Conservation (phyloP, 768 basidiomycete species). For the Phlebiopsis gigantea region DNA sequence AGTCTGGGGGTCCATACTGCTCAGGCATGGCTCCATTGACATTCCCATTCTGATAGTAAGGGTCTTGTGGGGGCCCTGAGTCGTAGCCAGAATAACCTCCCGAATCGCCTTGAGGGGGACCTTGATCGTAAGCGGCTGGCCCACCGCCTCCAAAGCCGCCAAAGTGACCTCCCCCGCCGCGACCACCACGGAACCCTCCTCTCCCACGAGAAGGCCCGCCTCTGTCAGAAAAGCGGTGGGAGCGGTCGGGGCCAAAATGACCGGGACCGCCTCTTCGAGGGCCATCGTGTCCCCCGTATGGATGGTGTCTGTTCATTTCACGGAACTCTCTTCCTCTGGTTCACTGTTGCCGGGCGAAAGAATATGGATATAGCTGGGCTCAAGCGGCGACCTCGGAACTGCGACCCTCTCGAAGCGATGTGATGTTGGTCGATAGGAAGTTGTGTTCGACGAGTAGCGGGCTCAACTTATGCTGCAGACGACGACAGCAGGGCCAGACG, state of each 20-base stretch:
- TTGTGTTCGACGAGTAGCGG: slow-evolving; percentile 5
- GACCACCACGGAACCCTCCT: slow-evolving; percentile 40
- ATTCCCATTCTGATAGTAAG: slow-evolving; percentile 68
- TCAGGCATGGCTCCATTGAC: slow-evolving; percentile 47
- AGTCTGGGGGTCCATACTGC: slow-evolving; percentile 44
- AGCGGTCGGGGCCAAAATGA: slow-evolving; percentile 71
- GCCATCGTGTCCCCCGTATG: slow-evolving; percentile 67
- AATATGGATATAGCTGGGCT: slow-evolving; percentile 1
- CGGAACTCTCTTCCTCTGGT: slow-evolving; percentile 1
- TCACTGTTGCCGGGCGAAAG: not conserved
- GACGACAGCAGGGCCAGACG: slow-evolving; percentile 27
- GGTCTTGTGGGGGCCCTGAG: slow-evolving; percentile 44
- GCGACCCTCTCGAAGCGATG: slow-evolving; percentile 1
- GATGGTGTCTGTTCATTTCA: slow-evolving; percentile 85
- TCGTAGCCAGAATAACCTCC: slow-evolving; percentile 71
- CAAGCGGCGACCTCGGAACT: slow-evolving; percentile 8
- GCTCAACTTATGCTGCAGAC: slow-evolving; percentile 15
- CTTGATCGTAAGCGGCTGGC: slow-evolving; percentile 60
- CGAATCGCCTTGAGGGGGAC: slow-evolving; percentile 53
- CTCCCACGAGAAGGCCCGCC: slow-evolving; percentile 41
- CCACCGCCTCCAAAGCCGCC: slow-evolving; percentile 45
- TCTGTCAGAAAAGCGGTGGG: slow-evolving; percentile 53
- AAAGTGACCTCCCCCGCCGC: slow-evolving; percentile 33
- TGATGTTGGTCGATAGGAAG: not conserved
- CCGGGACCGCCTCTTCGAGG: slow-evolving; percentile 57